Base-by-base conservation (phyloP, 768 basidiomycete species). In the Agaricus blazei region DNA sequence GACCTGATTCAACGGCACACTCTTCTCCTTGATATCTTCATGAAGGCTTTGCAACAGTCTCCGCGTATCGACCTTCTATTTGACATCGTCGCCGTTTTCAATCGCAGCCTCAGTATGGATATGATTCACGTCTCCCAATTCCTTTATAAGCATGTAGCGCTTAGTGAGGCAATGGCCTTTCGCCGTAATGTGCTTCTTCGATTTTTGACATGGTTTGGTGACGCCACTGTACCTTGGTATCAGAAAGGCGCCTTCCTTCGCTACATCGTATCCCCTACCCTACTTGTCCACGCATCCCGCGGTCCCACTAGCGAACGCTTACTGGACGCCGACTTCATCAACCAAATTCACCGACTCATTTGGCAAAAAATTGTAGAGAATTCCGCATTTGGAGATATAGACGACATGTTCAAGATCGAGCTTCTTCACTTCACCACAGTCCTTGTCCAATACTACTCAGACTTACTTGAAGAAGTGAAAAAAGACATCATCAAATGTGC, bases 401-500 rank as follows among this genome's bases (percentile, higher is more conserved):
- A 95, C 56, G 96, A 98, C 64, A 78, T 83, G 59, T 88, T 95
- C 69, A 88, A 87, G 63, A 90, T 98, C 57, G 97, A 98, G 68
- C 77, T 97, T 15, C 76, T 98, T 40, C 87, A 95, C 62, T 73
- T 98, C 64, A 93, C 95, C 4, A 93, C 88, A 0, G 76, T 93
- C 34, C 79, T 99, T 58, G 87, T 98, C 3, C 89, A 95, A 57
- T 79, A 88, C 63, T 94, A 92, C 60, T 80, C 86, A 2, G 73
- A 82, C n/a, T 69, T 91, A n/a, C 76, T 97, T 42, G 83, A 83
- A 56, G 88, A 92, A 44, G 83, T 81, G 37, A 84, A 89, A 69
- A 98, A 94, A 67, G 91, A 95, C 57, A 85, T 98, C 61, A 94
- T 98, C 73, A 90, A 88, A 67, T 88, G 89, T 55, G 91, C 93